Evolutionary conservation across 352 stramenopile species (phyloP).

Genomic region (Globisporangium nagaii): DNA sequence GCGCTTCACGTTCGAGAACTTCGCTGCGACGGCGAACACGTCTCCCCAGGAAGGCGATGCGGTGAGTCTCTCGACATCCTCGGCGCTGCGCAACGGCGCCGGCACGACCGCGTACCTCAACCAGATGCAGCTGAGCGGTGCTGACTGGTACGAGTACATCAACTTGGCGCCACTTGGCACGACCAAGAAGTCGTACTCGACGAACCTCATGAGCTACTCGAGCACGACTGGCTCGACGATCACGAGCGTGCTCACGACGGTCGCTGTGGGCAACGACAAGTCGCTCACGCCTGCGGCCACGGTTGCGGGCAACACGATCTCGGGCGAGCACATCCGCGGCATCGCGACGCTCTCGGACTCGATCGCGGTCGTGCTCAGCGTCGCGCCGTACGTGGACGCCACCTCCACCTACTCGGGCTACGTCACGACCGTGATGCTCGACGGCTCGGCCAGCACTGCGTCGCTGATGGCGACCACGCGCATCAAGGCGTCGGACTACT

Average conservation of each 20-base stretch:
- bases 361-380: slow-evolving; percentile 27
- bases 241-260: slow-evolving; percentile 45
- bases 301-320: slow-evolving; percentile 17
- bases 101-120: slow-evolving; percentile 67
- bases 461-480: slow-evolving; percentile 19
- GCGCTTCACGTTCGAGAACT: slow-evolving; percentile 30
- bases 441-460: slow-evolving; percentile 10
- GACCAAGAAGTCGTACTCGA: slow-evolving; percentile 23
- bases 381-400: not conserved
- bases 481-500: slow-evolving; percentile 17
- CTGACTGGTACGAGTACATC: slow-evolving; percentile 27
- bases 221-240: slow-evolving; percentile 15
- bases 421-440: slow-evolving; percentile 29
- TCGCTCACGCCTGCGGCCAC: slow-evolving; percentile 15
- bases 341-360: slow-evolving; percentile 56
- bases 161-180: slow-evolving; percentile 45
- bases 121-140: slow-evolving; percentile 18
- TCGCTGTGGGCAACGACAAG: slow-evolving; percentile 32
- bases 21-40: slow-evolving; percentile 15
- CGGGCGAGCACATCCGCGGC: slow-evolving; percentile 27
- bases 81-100: slow-evolving; percentile 40
- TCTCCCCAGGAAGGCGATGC: slow-evolving; percentile 20
- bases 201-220: slow-evolving; percentile 49
- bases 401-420: slow-evolving; percentile 13
- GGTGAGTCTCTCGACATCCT: slow-evolving; percentile 32